Evolutionary conservation across 2,329 filamentous ascomycete species (phyloP), one percentile per base, ranked within the genome.

Genomic region (Aspergillus niger): DNA sequence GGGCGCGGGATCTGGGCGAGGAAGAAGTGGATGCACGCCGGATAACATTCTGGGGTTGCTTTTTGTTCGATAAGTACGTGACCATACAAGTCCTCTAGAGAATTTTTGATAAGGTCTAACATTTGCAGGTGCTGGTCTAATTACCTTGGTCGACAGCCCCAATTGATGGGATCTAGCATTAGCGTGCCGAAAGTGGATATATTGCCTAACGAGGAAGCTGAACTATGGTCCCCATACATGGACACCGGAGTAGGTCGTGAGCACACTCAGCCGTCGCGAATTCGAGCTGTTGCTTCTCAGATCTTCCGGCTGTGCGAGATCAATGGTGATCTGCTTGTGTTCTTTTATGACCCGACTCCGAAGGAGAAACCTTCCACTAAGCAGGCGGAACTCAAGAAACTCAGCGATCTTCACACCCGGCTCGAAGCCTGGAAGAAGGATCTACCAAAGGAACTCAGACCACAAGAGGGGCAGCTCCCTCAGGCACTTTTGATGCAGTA

Each of bases 41-140:
- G 56, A 89, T 98, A 44, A 98, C 95, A 0, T 98, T 97, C 72
- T 98, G 95, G 95, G 95, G 95, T 6, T 97, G 93, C 74, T 98
- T 95, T 76, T 79, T 97, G n/a, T 96, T 98, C 74, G 95, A 99
- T 80, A 98, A 97, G 83, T 86, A 70, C 64, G 81, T 71, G 43
- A 36, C 26, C 20, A 13, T 20, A 13, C 38, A 36, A 22, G 13
- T 3, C 43, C 52, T n/a, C 7, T 20, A n/a, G 38, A 13, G 3
- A 28, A 36, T 15, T 20, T 47, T 47, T 53, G 49, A 49, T 38
- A 36, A 20, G 44, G 50, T 51, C 63, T 69, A 65, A 71, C 43
- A 15, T 32, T 57, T 15, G 24, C 59, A 86, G 84, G 68, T 96
- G 92, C 75, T 98, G 94, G 93, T 97, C 93, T 53, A 98, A 97